Evolutionary conservation across 345 rosid species (phyloP).

Genomic region (Carallia brachiata): DNA sequence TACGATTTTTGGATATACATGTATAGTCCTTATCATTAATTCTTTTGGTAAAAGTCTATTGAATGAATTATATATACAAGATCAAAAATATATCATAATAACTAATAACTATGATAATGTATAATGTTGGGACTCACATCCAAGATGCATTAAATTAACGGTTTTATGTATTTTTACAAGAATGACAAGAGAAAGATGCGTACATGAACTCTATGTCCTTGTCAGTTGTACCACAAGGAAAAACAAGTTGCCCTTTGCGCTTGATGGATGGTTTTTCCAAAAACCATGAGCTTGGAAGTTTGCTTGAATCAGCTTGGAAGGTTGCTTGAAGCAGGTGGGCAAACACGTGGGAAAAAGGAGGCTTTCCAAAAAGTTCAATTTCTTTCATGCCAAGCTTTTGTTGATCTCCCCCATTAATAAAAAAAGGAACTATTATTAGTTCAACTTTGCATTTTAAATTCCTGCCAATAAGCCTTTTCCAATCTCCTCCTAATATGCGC

Average conservation of each 20-base stretch:
- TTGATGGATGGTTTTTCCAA: background rate
- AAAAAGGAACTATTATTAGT: background rate
- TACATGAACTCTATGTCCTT: background rate
- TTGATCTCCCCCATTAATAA: slow-evolving; percentile 16
- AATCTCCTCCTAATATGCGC: background rate
- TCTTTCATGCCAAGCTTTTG: slow-evolving; percentile 43
- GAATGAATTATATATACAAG: too few species aligned
- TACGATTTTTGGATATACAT: too few species aligned
- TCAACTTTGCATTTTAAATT: background rate
- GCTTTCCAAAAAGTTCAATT: slow-evolving; percentile 30
- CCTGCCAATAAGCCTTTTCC: slow-evolving; percentile 26
- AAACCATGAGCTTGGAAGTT: slow-evolving; percentile 28
- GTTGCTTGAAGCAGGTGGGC: slow-evolving; percentile 11
- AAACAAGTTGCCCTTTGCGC: slow-evolving; percentile 11
- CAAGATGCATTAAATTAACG: too few species aligned
- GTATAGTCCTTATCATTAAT: too few species aligned
- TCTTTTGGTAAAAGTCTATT: too few species aligned
- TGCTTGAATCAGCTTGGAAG: slow-evolving; percentile 20
- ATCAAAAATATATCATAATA: too few species aligned
- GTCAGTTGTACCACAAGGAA: background rate
- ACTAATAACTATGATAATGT: too few species aligned
- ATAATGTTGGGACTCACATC: too few species aligned
- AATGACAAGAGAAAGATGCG: background rate
- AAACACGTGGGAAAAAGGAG: slow-evolving; percentile 6
- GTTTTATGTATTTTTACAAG: background rate